phyloP scores from a whole-genome alignment of 257 asterid genomes.

The Phtheirospermum japonicum region DNA sequence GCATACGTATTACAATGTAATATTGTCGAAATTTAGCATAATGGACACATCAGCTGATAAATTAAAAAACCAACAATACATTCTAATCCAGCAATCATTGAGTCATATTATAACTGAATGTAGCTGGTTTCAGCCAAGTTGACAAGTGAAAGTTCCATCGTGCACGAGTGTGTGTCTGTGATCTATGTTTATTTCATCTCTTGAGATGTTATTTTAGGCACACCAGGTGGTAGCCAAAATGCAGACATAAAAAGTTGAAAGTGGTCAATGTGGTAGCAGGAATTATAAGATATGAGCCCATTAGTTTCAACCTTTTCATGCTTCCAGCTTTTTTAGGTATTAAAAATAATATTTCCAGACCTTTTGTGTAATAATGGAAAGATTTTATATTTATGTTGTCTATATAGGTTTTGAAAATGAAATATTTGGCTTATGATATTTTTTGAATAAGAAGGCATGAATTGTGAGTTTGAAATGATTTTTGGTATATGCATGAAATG shows the following conservation, averaged over 20 bases:
- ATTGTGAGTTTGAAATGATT: neutral
- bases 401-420: neutral
- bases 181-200: neutral
- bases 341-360: neutral
- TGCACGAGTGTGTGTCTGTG: neutral
- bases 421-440: neutral
- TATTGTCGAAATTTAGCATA: neutral
- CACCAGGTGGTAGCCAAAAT: neutral
- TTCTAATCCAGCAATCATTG: slow-evolving; percentile 10
- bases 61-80: slow-evolving; percentile 18
- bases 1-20: neutral
- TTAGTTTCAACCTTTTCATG: neutral
- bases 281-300: neutral
- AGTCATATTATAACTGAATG: slow-evolving; percentile 1
- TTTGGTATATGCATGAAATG: neutral
- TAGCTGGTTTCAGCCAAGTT: neutral
- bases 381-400: neutral
- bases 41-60: slow-evolving; percentile 9
- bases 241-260: neutral
- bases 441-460: neutral
- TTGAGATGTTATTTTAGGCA: neutral
- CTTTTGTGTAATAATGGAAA: neutral
- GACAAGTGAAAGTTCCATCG: neutral
- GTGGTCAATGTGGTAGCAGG: neutral
- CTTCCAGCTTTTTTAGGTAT: neutral